These are phyloP conservation scores for Cutaneotrichosporon sp. DNA, from an alignment of 1,284 basidiomycete genomes.

Conservation along the genomic window DNA sequence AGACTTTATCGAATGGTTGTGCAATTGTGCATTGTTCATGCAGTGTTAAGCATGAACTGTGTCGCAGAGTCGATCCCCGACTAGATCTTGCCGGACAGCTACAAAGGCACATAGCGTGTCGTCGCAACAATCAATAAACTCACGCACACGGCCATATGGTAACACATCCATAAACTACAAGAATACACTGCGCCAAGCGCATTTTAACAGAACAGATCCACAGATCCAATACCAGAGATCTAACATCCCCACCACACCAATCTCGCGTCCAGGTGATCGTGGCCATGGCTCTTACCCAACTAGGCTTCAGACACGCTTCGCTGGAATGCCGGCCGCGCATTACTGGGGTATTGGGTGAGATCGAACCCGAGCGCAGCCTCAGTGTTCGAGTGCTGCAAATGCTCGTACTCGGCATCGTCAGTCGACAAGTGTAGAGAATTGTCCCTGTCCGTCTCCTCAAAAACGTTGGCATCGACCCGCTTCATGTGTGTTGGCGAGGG, in stretches of 20 bases:
- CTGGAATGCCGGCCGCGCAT: neutral
- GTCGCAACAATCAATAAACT: too few species aligned
- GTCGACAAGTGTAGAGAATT: neutral
- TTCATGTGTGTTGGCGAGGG: slow-evolving; percentile 9
- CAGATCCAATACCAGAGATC: too few species aligned
- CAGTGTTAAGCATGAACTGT: too few species aligned
- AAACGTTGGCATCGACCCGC: neutral
- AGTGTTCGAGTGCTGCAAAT: slow-evolving; percentile 1
- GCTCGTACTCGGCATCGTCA: slow-evolving; percentile 12
- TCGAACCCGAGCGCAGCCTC: slow-evolving; percentile 23
- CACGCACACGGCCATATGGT: too few species aligned
- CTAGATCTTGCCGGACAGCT: too few species aligned
- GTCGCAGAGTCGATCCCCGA: too few species aligned
- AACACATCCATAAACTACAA: too few species aligned
- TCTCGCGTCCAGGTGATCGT: too few species aligned
- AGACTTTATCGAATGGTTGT: neutral
- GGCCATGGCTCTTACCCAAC: neutral
- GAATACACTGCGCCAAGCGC: too few species aligned
- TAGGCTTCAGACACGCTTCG: neutral
- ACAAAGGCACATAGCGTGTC: too few species aligned
- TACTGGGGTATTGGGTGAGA: neutral
- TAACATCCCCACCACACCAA: too few species aligned
- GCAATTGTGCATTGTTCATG: neutral
- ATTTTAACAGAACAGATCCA: too few species aligned
- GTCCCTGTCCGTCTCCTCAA: slow-evolving; percentile 10